Conservation (phyloP, 163 green algal species). For the Scenedesmus sp. region DNA sequence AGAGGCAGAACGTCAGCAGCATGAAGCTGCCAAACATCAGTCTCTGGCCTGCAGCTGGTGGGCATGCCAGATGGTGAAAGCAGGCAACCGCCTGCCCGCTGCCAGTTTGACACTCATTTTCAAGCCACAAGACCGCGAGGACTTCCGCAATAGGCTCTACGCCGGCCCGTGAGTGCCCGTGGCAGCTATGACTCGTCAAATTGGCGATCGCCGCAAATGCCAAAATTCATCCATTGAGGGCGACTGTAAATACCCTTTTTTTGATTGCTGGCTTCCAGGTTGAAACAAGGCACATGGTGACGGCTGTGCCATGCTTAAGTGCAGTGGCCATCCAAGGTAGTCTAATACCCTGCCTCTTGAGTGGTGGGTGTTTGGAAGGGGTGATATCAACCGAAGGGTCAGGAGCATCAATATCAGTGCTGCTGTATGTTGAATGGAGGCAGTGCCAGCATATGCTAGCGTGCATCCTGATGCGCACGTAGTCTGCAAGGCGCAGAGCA, state of each 20-base stretch:
- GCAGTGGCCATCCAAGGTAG: not conserved
- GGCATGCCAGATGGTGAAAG: slow-evolving; percentile 20
- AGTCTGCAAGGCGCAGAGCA: too few relatives aligned
- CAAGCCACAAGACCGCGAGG: not conserved
- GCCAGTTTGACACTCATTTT: not conserved
- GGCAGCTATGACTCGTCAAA: slow-evolving; percentile 1
- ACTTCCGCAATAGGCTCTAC: not conserved
- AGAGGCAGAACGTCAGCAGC: slow-evolving; percentile 3
- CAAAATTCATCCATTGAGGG: not conserved
- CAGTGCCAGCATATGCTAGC: too few relatives aligned
- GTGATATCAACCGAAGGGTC: too few relatives aligned
- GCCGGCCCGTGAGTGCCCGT: not conserved
- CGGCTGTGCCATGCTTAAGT: not conserved
- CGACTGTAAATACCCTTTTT: not conserved
- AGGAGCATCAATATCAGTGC: too few relatives aligned
- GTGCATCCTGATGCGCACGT: too few relatives aligned
- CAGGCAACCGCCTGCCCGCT: not conserved
- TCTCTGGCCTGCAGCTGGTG: slow-evolving; percentile 16
- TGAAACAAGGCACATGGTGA: not conserved
- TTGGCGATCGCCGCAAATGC: not conserved
- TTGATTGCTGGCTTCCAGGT: not conserved
- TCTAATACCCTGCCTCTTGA: not conserved
- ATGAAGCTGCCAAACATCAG: slow-evolving; percentile 30
- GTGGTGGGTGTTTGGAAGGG: too few relatives aligned
- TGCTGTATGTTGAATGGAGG: too few relatives aligned